phyloP scores from a whole-genome alignment of 208 protist genomes.

The Acanthamoeba triangularis region DNA sequence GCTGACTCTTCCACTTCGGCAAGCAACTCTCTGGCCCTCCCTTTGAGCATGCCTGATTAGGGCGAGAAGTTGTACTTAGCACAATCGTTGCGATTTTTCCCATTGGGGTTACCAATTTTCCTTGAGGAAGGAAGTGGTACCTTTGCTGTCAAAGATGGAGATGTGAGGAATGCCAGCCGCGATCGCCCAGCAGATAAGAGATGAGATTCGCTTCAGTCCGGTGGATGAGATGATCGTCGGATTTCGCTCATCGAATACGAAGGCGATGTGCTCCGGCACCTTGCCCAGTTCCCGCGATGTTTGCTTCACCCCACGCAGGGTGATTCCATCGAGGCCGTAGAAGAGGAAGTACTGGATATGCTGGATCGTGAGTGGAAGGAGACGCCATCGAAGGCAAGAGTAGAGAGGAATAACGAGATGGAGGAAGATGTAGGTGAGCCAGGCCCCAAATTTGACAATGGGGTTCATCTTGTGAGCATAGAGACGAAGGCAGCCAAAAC shows the following conservation, averaged over 20 bases:
- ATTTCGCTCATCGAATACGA: slow-evolving; percentile 3
- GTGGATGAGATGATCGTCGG: background rate
- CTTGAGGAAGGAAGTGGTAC: background rate
- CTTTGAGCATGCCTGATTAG: background rate
- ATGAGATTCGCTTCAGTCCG: slow-evolving; percentile 11
- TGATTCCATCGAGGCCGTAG: slow-evolving; percentile 23
- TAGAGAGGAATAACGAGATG: slow-evolving; percentile 2
- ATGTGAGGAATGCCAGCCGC: slow-evolving; percentile 39
- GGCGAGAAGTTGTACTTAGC: background rate
- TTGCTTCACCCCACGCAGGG: background rate
- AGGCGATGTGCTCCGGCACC: slow-evolving; percentile 41
- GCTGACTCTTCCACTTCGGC: background rate
- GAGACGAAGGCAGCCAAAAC: background rate
- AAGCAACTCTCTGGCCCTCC: background rate
- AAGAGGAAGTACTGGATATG: slow-evolving; percentile 46
- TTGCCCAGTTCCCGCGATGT: slow-evolving; percentile 7
- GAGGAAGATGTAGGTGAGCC: slow-evolving; percentile 29
- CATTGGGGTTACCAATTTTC: no score
- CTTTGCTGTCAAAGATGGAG: slow-evolving; percentile 44
- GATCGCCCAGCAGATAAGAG: slow-evolving; percentile 31
- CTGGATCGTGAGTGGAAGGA: background rate
- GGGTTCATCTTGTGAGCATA: background rate
- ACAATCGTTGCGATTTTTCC: background rate
- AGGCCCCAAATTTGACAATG: slow-evolving; percentile 15
- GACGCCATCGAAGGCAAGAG: slow-evolving; percentile 28